Base-by-base conservation (phyloP, 192 early-diverging fungal genomes). In the Podila epigama region DNA sequence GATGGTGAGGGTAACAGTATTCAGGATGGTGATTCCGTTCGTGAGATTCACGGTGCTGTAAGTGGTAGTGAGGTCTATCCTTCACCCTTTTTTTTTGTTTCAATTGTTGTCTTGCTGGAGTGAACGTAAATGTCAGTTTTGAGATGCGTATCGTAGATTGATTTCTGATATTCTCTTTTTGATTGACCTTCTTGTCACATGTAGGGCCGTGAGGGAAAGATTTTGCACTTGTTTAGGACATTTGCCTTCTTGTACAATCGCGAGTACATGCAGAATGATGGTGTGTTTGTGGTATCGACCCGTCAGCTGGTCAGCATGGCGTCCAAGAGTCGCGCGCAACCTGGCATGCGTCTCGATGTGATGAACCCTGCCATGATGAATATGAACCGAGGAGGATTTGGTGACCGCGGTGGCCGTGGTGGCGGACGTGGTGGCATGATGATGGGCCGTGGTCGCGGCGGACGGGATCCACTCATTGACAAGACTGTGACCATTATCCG, bases 401-500 rank as follows among this genome's bases (percentile, higher is more conserved):
- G 72, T 11, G 69, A 60, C 27, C 71, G 85, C 13, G 87, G 87
- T 11, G 78, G 88, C 20, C 84, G 87, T 42, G 70, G 77, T 20
- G 61, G 79, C 22, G 41, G 79, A 9, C 27, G 66, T 11, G 61
- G 68, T 31, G 52, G 75, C 5, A 82, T 83, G 60, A 82, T 84
- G 68, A 80, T 78, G 62, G 87, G 87, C 20, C 79, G 87, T 34
- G 82, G 83, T 25, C 77, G 82, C 42, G 83, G 83, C 13, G 84
- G 83, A 25, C 70, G 85, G 28, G 87, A 87, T 60, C 77, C 81
- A 27, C 51, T 90, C 42, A 82, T 97, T 9, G 86, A 85, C 40
- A 90, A 92, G 66, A 95, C 93, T 0, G 96, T 97, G 11, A 90
- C 89, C 32, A 92, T 96, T 40, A 88, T 86, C 13, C 85, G 89